These are phyloP conservation scores for Spongospora subterranea DNA, from an alignment of 208 protist genomes.

Conservation along the genomic window DNA sequence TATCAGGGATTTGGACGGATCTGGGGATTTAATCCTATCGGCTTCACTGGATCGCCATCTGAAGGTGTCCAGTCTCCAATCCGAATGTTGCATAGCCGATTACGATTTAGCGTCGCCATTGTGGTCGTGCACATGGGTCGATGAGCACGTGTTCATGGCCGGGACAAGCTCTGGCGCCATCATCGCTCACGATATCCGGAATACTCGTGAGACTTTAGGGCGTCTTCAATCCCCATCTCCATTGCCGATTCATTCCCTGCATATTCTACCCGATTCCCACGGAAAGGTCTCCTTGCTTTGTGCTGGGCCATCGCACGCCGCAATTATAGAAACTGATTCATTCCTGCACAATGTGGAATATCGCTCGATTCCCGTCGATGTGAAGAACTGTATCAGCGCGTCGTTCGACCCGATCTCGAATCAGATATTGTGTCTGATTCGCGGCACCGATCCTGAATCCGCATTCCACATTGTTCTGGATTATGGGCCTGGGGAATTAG, in stretches of 20 bases:
- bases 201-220: background rate
- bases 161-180: background rate
- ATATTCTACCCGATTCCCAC: background rate
- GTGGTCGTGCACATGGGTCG: background rate
- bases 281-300: background rate
- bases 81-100: slow-evolving; percentile 6
- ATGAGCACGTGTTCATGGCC: background rate
- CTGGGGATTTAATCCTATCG: background rate
- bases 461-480: background rate
- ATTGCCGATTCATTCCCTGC: background rate
- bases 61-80: slow-evolving; percentile 3
- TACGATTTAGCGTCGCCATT: background rate
- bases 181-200: background rate
- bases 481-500: background rate
- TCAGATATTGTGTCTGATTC: background rate
- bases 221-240: background rate
- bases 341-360: background rate
- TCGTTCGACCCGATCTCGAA: background rate
- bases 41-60: background rate
- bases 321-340: background rate
- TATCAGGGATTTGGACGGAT: background rate
- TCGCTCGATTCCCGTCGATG: background rate
- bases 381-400: background rate
- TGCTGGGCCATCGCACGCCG: background rate
- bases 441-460: background rate